A percentile compares a stretch with the other conserved stretches of the same genome.
phyloP scores from a whole-genome alignment of 306 rosid species.

The Quercus agrifolia region DNA sequence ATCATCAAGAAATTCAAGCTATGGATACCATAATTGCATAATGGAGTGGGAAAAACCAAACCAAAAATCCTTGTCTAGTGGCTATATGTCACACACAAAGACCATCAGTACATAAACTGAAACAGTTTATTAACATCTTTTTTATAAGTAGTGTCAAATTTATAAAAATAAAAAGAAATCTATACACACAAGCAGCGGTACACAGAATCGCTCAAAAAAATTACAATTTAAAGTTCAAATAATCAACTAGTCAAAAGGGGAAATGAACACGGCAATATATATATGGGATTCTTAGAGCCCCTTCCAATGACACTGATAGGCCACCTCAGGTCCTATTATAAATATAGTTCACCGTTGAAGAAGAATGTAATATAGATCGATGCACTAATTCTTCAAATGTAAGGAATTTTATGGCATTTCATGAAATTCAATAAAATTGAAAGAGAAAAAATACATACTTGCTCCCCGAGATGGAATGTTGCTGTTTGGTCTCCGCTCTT shows the following conservation, averaged over 20 bases:
- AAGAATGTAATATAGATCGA: neutral
- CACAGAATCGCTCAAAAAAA: too few species aligned
- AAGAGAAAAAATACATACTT: constrained; percentile 44
- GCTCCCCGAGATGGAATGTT: constrained; percentile 73
- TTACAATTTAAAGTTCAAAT: too few species aligned
- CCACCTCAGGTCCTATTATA: neutral
- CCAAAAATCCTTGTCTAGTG: neutral
- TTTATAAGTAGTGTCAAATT: too few species aligned
- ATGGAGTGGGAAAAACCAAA: neutral
- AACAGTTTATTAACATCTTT: too few species aligned
- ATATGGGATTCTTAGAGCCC: neutral
- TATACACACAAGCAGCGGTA: too few species aligned
- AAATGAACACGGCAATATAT: neutral
- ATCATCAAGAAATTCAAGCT: neutral
- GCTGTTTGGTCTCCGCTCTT: constrained; percentile 94
- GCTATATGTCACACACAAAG: neutral
- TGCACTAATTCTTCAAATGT: neutral
- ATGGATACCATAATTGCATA: neutral
- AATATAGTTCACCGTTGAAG: neutral
- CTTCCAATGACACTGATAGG: neutral
- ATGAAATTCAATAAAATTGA: neutral
- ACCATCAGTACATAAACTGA: too few species aligned
- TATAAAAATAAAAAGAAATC: too few species aligned
- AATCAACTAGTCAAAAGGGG: neutral
- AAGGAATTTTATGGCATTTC: neutral